Conservation (phyloP, 495 filamentous ascomycete genomes). For the Penicillium bialowiezense region DNA sequence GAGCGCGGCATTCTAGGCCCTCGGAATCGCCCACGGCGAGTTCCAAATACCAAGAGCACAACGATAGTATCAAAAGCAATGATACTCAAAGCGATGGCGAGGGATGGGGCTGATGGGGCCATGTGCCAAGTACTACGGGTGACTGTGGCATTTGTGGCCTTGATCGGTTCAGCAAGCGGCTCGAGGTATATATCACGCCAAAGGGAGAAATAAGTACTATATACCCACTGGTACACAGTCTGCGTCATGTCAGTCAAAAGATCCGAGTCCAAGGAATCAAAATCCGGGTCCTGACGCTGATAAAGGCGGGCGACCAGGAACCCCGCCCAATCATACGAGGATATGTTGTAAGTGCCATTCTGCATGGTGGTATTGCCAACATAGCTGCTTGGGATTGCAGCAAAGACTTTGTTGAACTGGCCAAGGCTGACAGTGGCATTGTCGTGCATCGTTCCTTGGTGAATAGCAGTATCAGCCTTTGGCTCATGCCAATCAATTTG, state of each 20-base stretch:
- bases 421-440: constrained; percentile 41
- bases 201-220: constrained; percentile 40
- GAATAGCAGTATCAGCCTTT: constrained; percentile 21
- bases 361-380: constrained; percentile 26
- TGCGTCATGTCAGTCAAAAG: constrained; percentile 28
- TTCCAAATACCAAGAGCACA: constrained; percentile 38
- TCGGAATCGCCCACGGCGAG: constrained; percentile 36
- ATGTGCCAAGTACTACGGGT: constrained; percentile 36
- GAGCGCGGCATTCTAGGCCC: constrained; percentile 40
- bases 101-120: constrained; percentile 32
- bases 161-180: constrained; percentile 16
- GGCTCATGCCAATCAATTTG: constrained; percentile 24
- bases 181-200: constrained; percentile 38
- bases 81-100: constrained; percentile 32
- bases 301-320: constrained; percentile 41
- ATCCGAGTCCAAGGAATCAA: constrained; percentile 24
- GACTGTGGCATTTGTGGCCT: constrained; percentile 28
- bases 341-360: constrained; percentile 28
- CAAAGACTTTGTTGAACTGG: constrained; percentile 43
- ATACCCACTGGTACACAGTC: constrained; percentile 41
- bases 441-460: constrained; percentile 31
- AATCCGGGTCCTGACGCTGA: constrained; percentile 24
- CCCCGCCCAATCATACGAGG: constrained; percentile 42
- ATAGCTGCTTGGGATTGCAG: constrained; percentile 37
- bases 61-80: constrained; percentile 37